These are phyloP conservation scores for Camellia oleifera DNA, from an alignment of 179 eudicot genomes.

Conservation along the genomic window DNA sequence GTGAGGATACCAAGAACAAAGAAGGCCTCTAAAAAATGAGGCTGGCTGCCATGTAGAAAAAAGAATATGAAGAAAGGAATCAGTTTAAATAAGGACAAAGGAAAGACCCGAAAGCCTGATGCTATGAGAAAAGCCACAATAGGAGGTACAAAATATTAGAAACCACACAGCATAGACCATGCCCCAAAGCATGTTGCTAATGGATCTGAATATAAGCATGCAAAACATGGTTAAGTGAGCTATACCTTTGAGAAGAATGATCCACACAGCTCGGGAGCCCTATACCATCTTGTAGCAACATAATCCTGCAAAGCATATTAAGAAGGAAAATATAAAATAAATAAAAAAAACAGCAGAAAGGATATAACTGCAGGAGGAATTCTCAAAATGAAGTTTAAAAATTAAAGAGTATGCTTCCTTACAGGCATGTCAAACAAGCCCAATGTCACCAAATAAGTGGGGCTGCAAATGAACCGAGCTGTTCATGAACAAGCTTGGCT, in stretches of 20 bases:
- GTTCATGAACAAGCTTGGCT: too few relatives aligned
- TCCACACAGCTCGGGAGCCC: constrained; percentile 98
- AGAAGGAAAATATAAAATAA: background rate
- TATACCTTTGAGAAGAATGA: constrained; percentile 61
- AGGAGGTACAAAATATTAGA: background rate
- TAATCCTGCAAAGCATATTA: constrained; percentile 56
- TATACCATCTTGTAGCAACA: constrained; percentile 94
- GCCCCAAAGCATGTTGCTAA: constrained; percentile 9
- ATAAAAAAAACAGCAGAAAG: background rate
- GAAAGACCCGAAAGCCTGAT: background rate
- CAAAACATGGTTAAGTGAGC: background rate
- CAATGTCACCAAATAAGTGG: background rate
- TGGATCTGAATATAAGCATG: background rate
- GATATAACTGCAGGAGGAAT: background rate
- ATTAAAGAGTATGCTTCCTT: background rate
- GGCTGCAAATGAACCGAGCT: too few relatives aligned
- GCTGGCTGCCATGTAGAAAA: background rate
- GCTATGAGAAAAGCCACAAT: background rate
- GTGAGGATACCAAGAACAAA: background rate
- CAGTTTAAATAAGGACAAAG: background rate
- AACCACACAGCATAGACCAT: too few relatives aligned
- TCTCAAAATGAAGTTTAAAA: background rate
- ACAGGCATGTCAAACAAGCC: background rate
- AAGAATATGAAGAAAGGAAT: background rate
- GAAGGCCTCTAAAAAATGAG: background rate